phyloP scores from a whole-genome alignment of 306 rosid species.

The Arachis hypogaea region DNA sequence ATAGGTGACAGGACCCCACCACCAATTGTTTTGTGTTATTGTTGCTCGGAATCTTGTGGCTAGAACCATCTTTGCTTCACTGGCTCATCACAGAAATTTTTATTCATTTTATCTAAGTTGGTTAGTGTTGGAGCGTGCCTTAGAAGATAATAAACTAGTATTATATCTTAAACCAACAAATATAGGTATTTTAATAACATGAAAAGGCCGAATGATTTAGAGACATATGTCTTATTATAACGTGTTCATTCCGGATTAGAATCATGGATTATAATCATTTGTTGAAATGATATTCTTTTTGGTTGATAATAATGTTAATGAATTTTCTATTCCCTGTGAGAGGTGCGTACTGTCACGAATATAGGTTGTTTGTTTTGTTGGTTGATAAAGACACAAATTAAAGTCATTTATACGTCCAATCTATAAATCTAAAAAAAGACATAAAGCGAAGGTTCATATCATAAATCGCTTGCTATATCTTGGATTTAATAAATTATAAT shows the following conservation, averaged over 20 bases:
- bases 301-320: no score
- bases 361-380: background rate
- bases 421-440: background rate
- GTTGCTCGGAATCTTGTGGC: constrained; percentile 29
- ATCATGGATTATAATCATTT: no score
- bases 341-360: background rate
- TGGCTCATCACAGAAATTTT: constrained; percentile 23
- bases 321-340: no score
- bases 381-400: background rate
- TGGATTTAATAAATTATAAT: no score
- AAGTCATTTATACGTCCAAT: background rate
- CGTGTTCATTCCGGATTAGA: background rate
- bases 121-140: constrained; percentile 46
- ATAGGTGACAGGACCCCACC: constrained; percentile 24
- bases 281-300: no score
- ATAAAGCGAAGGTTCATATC: background rate
- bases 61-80: constrained; percentile 3
- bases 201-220: background rate
- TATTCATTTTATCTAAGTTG: constrained; percentile 30
- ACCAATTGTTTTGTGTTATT: constrained; percentile 26
- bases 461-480: no score
- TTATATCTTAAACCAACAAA: constrained; percentile 34
- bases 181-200: constrained; percentile 21
- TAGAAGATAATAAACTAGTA: constrained; percentile 37
- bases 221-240: background rate